phyloP scores from a whole-genome alignment of 1,139 yeast genomes.

The Scheffersomyces cryptocercus region DNA sequence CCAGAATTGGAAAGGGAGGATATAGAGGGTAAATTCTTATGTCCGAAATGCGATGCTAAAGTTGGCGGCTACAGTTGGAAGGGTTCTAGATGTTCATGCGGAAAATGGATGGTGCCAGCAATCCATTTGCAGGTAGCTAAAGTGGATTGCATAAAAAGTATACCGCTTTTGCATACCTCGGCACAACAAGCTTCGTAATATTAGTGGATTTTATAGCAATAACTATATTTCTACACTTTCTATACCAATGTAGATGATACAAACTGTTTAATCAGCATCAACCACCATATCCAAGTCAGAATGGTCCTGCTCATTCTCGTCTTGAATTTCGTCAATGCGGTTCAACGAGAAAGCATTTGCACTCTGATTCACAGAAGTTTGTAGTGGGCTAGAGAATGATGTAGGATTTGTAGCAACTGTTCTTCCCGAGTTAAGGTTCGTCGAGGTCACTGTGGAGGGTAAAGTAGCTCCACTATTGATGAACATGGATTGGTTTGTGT shows the following conservation, averaged over 20 bases:
- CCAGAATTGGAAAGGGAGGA: slow-evolving; percentile 66
- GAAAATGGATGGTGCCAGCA: slow-evolving; percentile 95
- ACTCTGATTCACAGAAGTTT: slow-evolving; percentile 1
- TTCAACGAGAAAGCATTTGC: slow-evolving; percentile 1
- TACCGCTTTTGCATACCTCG: neutral
- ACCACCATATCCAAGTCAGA: slow-evolving; percentile 54
- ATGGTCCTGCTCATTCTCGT: slow-evolving; percentile 15
- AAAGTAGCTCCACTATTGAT: slow-evolving; percentile 20
- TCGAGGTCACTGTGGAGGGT: slow-evolving; percentile 12
- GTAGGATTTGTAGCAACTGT: slow-evolving; percentile 22
- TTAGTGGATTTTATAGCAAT: neutral
- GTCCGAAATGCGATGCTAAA: slow-evolving; percentile 83
- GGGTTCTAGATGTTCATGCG: slow-evolving; percentile 93
- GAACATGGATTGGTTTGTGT: slow-evolving; percentile 11
- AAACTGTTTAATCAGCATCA: slow-evolving; percentile 27
- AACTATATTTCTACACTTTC: neutral
- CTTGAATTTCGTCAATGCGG: slow-evolving; percentile 2
- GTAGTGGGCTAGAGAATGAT: slow-evolving; percentile 10
- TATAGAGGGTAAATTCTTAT: slow-evolving; percentile 80
- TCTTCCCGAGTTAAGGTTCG: slow-evolving; percentile 16
- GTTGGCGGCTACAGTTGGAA: slow-evolving; percentile 94
- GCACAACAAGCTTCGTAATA: neutral
- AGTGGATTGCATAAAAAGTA: slow-evolving; percentile 60
- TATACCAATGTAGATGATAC: neutral
- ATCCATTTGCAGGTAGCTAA: slow-evolving; percentile 78